These are phyloP conservation scores for Pharnaceum exiguum DNA, from an alignment of 148 eudicot genomes.

Conservation along the genomic window DNA sequence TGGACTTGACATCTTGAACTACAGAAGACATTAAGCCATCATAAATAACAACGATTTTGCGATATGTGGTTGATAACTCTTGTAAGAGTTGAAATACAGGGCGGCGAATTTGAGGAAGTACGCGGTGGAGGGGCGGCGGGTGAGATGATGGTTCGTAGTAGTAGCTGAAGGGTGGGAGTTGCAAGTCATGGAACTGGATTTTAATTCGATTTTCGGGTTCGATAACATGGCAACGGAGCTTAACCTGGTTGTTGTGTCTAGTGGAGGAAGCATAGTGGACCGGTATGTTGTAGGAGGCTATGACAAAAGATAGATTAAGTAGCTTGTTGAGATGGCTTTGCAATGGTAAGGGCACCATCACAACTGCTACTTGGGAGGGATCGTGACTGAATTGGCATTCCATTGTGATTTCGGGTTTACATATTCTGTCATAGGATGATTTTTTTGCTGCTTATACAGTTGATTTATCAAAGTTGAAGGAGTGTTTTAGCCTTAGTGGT, in stretches of 20 bases:
- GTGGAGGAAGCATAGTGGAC: slow-evolving; percentile 38
- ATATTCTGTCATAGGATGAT: no score
- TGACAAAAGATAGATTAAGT: slow-evolving; percentile 45
- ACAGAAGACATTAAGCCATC: neutral
- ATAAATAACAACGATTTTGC: neutral
- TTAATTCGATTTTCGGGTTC: neutral
- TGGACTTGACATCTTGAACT: slow-evolving; percentile 4
- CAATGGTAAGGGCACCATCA: no score
- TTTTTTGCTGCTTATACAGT: no score
- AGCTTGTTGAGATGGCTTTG: slow-evolving; percentile 66
- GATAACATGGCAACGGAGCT: slow-evolving; percentile 25
- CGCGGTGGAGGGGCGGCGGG: slow-evolving; percentile 21
- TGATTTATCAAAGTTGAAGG: no score
- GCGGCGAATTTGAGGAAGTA: slow-evolving; percentile 17
- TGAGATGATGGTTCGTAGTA: slow-evolving; percentile 22
- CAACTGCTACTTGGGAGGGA: no score
- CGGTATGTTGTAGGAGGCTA: slow-evolving; percentile 33
- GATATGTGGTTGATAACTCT: neutral
- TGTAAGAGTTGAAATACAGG: slow-evolving; percentile 14
- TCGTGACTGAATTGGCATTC: no score
- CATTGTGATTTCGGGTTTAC: no score
- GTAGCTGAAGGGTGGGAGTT: slow-evolving; percentile 18
- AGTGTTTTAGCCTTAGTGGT: no score
- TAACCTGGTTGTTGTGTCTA: slow-evolving; percentile 37
- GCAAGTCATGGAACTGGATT: slow-evolving; percentile 43